A percentile compares a stretch with the other conserved stretches of the same genome.
Conservation (phyloP, 2,329 filamentous ascomycete genomes). For the Chalaropsis thielavioides region DNA sequence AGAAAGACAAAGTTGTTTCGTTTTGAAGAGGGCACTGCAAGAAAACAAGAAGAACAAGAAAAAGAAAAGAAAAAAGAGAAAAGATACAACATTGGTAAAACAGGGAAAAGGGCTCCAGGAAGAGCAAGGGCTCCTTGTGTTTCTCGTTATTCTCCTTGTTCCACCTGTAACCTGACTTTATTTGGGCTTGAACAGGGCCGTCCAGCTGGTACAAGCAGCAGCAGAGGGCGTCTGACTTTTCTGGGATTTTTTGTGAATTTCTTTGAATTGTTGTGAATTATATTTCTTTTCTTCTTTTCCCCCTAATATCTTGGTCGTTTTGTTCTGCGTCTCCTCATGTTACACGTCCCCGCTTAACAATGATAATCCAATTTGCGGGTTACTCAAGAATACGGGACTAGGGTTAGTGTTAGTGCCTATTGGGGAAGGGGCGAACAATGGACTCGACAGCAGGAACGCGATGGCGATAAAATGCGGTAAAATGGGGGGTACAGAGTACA, state of each 20-base stretch:
- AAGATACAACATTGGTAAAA: conserved; percentile 6
- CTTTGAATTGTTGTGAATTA: not conserved
- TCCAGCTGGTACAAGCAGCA: not conserved
- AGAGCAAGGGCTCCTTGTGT: not conserved
- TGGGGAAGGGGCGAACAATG: not conserved
- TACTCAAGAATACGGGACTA: not conserved
- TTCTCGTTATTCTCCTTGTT: not conserved
- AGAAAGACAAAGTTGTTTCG: not conserved
- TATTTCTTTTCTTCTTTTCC: not conserved
- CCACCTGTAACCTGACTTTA: not conserved
- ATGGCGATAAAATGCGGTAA: too few relatives aligned
- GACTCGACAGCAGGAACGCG: not conserved
- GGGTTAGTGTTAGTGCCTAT: not conserved
- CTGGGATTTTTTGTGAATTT: not conserved
- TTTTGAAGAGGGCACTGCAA: not conserved
- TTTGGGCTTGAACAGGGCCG: not conserved
- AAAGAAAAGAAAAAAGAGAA: not conserved
- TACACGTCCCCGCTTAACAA: not conserved
- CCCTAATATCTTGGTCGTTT: not conserved
- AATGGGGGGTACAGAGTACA: too few relatives aligned
- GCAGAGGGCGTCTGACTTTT: not conserved
- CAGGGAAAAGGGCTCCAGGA: not conserved
- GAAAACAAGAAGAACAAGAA: not conserved
- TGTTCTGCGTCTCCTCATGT: not conserved
- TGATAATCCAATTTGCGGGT: not conserved